Evolutionary conservation across 1,284 basidiomycete species (phyloP).

Genomic region (Leccinum proliferum): DNA sequence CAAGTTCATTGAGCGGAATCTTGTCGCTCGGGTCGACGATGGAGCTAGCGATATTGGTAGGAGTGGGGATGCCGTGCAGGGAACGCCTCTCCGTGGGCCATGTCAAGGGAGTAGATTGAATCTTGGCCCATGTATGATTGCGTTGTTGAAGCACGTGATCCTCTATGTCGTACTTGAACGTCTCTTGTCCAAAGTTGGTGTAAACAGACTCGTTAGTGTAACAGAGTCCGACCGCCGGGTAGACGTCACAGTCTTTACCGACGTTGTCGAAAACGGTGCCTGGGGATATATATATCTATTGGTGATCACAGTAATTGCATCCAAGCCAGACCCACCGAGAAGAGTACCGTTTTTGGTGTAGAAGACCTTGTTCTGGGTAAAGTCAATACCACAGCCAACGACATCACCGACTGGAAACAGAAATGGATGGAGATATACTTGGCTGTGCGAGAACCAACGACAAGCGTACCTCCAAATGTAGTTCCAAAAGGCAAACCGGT

Average conservation of each 20-base stretch:
- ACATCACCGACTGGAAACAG: conserved; percentile 64
- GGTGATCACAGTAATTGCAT: conserved; percentile 5
- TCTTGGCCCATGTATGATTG: conserved; percentile 56
- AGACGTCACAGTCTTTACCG: conserved; percentile 59
- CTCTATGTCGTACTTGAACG: conserved; percentile 87
- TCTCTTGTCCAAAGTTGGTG: conserved; percentile 82
- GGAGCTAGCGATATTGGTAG: conserved; percentile 2
- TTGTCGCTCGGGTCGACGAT: conserved; percentile 24
- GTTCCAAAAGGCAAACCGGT: conserved; percentile 72
- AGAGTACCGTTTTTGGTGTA: conserved; percentile 86
- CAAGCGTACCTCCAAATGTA: conserved; percentile 61
- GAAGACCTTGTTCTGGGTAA: conserved; percentile 72
- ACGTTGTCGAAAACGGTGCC: conserved; percentile 71
- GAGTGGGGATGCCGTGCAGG: conserved; percentile 8
- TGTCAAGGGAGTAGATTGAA: conserved; percentile 48
- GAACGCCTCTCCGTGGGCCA: conserved; percentile 20
- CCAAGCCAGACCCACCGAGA: conserved; percentile 48
- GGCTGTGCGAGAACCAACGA: neutral
- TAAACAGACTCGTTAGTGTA: conserved; percentile 67
- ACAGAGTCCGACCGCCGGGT: conserved; percentile 84
- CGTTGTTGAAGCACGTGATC: conserved; percentile 67
- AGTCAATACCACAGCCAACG: conserved; percentile 89
- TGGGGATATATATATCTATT: conserved; percentile 23
- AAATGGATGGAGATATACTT: conserved; percentile 3
- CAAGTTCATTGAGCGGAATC: conserved; percentile 57